Evolutionary conservation across 176 grass and related monocot genomes (phyloP).

Genomic region (Calamus simplicifolius): DNA sequence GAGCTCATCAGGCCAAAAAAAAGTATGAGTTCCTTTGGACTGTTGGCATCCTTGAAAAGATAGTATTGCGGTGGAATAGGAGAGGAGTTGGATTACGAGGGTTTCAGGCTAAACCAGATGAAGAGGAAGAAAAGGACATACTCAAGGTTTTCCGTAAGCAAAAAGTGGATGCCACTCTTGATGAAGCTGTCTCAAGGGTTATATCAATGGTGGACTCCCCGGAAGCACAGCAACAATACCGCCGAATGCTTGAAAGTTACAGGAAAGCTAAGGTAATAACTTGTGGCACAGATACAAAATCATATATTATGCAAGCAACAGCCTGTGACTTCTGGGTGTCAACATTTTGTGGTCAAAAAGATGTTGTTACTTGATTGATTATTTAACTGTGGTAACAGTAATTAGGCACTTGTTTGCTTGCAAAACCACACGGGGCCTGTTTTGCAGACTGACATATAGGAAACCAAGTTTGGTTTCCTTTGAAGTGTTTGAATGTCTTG

Average conservation of each 20-base stretch:
- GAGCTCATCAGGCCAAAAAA: constrained; percentile 70
- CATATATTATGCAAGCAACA: too few relatives aligned
- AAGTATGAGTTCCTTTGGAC: constrained; percentile 41
- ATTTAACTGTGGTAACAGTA: too few relatives aligned
- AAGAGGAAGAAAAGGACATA: constrained; percentile 53
- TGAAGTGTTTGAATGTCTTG: too few relatives aligned
- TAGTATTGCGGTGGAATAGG: constrained; percentile 55
- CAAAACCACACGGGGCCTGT: too few relatives aligned
- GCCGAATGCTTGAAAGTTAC: constrained; percentile 62
- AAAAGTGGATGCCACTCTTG: constrained; percentile 61
- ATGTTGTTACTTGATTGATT: too few relatives aligned
- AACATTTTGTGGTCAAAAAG: too few relatives aligned
- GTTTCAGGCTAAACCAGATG: constrained; percentile 37
- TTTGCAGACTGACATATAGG: too few relatives aligned
- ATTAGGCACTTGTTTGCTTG: too few relatives aligned
- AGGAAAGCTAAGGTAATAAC: constrained; percentile 42
- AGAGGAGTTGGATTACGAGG: constrained; percentile 58
- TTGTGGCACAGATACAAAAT: too few relatives aligned
- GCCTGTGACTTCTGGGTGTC: too few relatives aligned
- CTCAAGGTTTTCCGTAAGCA: constrained; percentile 57
- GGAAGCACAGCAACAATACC: constrained; percentile 59
- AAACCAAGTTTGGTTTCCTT: too few relatives aligned
- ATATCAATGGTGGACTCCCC: constrained; percentile 31
- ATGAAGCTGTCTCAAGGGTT: constrained; percentile 70
- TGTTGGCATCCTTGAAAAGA: constrained; percentile 70